Evolutionary conservation across 2,329 filamentous ascomycete genomes (phyloP), one percentile per base, ranked within the genome.

Genomic region (Metarhizium rileyi): DNA sequence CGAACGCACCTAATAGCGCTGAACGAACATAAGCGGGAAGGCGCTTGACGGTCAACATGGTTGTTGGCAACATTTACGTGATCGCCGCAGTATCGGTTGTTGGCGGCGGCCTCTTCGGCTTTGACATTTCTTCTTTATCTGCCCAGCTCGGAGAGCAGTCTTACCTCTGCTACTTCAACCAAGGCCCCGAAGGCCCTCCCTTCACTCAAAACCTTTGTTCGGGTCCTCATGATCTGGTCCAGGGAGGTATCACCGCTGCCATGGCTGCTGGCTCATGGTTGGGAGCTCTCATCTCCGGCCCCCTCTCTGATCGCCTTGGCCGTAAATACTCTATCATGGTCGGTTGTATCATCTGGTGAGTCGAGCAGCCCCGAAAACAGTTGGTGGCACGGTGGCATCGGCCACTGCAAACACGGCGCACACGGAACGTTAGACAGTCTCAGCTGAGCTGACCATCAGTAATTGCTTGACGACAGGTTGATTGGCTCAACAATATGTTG

Each of bases 61-160:
- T 55, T 28, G 44, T 63, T 48, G 62, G 61, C 54, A 66, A 66
- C 54, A 61, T 65, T 46, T 66, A 66, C 55, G 63, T 65, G 43
- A 65, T 66, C 50, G 62, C 64, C 44, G 59, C 58, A 53, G 61
- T 64, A 51, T 55, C 64, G 55, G 68, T 68, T 54, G 62, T 69
- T 25, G 67, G 67, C 52, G 68, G 67, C 51, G 66, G 63, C 55
- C 62, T 70, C 46, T 77, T 77, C 60, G 87, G 86, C 57, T 90
- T 90, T 62, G 86, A 90, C 67, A 79, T 80, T 51, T 74, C 73
- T 30, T 78, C 76, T 50, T 76, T 80, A 67, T 75, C 73, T 3
- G 77, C 76, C 51, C 61, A 63, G 56, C 53, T 63, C 23, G 61
- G 61, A 43, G 62, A 64, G 55, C 62, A 67, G 46, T 63, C 63